These are phyloP conservation scores for Tolypocladium guangdongense DNA, from an alignment of 2,329 filamentous ascomycete genomes.

Conservation along the genomic window DNA sequence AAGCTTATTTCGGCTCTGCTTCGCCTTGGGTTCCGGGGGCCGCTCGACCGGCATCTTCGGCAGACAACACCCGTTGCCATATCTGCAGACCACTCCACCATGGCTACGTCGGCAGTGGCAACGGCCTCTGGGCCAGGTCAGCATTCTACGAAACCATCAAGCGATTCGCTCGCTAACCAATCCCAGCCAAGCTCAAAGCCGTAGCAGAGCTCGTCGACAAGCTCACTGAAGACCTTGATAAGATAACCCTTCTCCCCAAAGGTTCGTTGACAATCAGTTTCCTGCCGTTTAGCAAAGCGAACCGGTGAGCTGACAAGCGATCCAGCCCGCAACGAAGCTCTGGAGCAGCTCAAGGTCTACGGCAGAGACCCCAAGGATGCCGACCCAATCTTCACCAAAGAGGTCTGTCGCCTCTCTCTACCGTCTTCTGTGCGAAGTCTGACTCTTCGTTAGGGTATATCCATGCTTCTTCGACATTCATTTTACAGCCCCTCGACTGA, in stretches of 20 bases:
- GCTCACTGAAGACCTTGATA: conserved; percentile 50
- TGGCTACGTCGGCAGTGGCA: conserved; percentile 14
- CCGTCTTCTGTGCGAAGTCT: not conserved
- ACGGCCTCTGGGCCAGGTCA: conserved; percentile 31
- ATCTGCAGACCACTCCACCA: conserved; percentile 3
- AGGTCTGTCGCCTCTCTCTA: conserved; percentile 37
- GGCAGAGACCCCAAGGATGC: conserved; percentile 60
- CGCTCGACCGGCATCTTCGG: not conserved
- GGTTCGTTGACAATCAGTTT: conserved; percentile 32
- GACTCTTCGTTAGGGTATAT: conserved; percentile 50
- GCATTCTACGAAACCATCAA: conserved; percentile 7
- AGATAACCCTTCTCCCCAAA: conserved; percentile 44
- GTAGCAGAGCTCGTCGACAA: conserved; percentile 54
- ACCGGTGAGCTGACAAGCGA: conserved; percentile 4
- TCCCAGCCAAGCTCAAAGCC: conserved; percentile 47
- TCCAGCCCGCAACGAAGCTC: conserved; percentile 49
- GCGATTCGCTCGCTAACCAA: not conserved
- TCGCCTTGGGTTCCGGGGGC: not conserved
- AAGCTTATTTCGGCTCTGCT: not conserved
- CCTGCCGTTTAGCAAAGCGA: conserved; percentile 1
- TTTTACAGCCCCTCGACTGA: conserved; percentile 54
- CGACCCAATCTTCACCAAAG: conserved; percentile 73
- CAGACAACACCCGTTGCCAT: not conserved
- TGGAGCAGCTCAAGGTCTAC: conserved; percentile 57
- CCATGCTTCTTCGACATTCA: conserved; percentile 59